Evolutionary conservation across 257 asterid species (phyloP).

Genomic region (Gentiana straminea): DNA sequence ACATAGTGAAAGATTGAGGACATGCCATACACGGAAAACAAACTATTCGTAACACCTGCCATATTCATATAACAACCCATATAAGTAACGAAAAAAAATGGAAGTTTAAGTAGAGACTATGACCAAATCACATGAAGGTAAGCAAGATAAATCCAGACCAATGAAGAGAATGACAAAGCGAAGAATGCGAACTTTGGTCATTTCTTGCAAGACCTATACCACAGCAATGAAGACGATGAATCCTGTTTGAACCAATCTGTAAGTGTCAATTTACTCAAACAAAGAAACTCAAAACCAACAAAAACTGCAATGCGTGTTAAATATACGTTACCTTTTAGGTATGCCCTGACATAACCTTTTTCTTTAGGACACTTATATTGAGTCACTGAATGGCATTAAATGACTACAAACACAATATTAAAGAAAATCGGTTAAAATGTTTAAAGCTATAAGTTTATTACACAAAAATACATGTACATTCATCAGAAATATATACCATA

Average conservation of each 20-base stretch:
- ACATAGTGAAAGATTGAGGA: background rate
- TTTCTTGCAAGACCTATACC: slow-evolving; percentile 34
- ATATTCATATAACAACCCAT: slow-evolving; percentile 4
- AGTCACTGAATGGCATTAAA: no score
- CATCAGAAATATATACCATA: no score
- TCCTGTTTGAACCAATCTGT: slow-evolving; percentile 20
- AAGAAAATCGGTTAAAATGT: no score
- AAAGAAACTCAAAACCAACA: no score
- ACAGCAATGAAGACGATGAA: slow-evolving; percentile 22
- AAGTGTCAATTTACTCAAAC: slow-evolving; percentile 1
- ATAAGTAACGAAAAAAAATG: background rate
- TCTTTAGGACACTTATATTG: no score
- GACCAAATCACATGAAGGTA: background rate
- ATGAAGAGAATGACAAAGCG: slow-evolving; percentile 32
- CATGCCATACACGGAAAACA: slow-evolving; percentile 31
- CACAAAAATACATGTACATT: no score
- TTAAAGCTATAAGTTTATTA: no score
- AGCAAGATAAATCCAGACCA: slow-evolving; percentile 13
- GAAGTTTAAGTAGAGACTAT: background rate
- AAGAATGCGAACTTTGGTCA: slow-evolving; percentile 22
- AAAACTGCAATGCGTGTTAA: no score
- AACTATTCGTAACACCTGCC: slow-evolving; percentile 39
- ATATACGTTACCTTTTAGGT: no score
- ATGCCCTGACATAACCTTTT: no score
- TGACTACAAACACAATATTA: no score